Evolutionary conservation across 1,284 basidiomycete genomes (phyloP).

Genomic region (Ustilago trichophora): DNA sequence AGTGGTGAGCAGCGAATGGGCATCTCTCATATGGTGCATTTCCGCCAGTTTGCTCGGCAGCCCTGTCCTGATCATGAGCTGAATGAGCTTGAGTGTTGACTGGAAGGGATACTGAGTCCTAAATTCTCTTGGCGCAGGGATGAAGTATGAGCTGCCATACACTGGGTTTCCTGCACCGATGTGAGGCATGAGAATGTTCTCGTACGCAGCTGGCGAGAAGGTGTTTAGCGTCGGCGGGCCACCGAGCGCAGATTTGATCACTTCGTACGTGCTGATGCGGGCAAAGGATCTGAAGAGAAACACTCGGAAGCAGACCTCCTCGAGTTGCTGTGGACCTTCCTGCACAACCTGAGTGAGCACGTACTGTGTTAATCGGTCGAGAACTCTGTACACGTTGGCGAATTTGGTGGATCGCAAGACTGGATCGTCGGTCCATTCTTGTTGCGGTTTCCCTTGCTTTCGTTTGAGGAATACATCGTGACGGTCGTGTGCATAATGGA

Average conservation of each 20-base stretch:
- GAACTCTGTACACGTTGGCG: constrained; percentile 74
- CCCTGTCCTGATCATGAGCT: constrained; percentile 71
- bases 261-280: constrained; percentile 73
- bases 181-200: constrained; percentile 69
- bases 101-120: constrained; percentile 69
- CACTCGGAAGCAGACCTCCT: constrained; percentile 74
- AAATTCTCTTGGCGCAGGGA: constrained; percentile 72
- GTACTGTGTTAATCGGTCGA: constrained; percentile 74
- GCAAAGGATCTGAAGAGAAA: constrained; percentile 74
- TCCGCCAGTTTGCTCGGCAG: constrained; percentile 69
- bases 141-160: constrained; percentile 75
- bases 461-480: constrained; percentile 26
- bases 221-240: constrained; percentile 70
- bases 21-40: constrained; percentile 71
- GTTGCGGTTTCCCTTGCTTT: constrained; percentile 7
- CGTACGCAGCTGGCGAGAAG: constrained; percentile 71
- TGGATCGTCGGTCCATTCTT: constrained; percentile 67
- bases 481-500: constrained; percentile 37
- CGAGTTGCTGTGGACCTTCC: constrained; percentile 71
- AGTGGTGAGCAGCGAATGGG: constrained; percentile 72
- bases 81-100: constrained; percentile 72
- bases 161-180: constrained; percentile 68
- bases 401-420: constrained; percentile 71
- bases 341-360: constrained; percentile 73
- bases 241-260: constrained; percentile 70